Evolutionary conservation across 73 alveolate genomes (phyloP), one percentile per base, ranked within the genome.

Genomic region (Symbiodinium pilosum): DNA sequence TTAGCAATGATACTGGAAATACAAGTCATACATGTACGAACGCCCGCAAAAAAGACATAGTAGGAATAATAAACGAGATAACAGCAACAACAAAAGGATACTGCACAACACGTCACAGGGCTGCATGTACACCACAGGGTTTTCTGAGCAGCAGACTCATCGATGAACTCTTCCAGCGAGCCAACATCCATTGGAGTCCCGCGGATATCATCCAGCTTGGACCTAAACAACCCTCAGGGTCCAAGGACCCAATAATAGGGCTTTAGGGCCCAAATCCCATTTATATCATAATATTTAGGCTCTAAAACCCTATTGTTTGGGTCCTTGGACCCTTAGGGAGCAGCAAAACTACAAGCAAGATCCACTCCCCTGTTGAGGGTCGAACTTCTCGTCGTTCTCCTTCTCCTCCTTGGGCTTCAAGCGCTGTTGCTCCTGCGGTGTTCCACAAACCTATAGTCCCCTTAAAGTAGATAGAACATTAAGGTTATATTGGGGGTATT

Each of bases 171-270:
- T 93, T 99, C 99, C 75, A 99, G 99, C 47, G 99, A 99, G 77
- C 99, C 99, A 14, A 99, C 99, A 32, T 98, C 98, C 99, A 99
- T 99, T 30, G 99, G 99, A 59, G 99, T 99, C 36, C 99, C 99
- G 89, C 99, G 99, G 69, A 99, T 95, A 77, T 99, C 99, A 94
- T 99, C 99, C 41, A 99, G 99, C 98, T 99, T 99, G 98, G 99
- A 96, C 94, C 99, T 97, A n/a, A n/a, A n/a, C n/a, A n/a, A n/a
- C n/a, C n/a, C n/a, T n/a, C n/a, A n/a, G 99, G 39, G 59, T 47
- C 59, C 30, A 7, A 64, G 41, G 38, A 26, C 1, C 20, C 73
- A n/a, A n/a, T n/a, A n/a, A n/a, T n/a, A n/a, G n/a, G n/a, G n/a
- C n/a, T n/a, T n/a, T n/a, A n/a, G n/a, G n/a, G n/a, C n/a, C n/a